Percentiles rank a stretch among this genome's conserved stretches.
phyloP scores from a whole-genome alignment of 805 yeast genomes.

The Candida piceae region DNA sequence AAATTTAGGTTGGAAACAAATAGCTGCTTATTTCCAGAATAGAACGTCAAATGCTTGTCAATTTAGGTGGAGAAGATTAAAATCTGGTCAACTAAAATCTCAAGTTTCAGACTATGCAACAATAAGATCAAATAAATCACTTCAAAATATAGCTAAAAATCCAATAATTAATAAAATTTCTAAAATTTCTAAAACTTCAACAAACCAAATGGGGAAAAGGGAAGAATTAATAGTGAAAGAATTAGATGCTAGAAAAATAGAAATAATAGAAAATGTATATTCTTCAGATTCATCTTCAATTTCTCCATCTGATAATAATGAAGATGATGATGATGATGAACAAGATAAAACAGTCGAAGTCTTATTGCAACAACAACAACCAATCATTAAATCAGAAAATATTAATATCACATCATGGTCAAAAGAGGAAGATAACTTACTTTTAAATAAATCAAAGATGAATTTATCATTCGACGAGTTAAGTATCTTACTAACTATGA shows the following conservation, averaged over 20 bases:
- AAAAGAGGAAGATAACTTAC: conserved; percentile 66
- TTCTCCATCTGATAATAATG: background rate
- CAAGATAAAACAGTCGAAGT: background rate
- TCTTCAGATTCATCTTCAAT: background rate
- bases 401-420: conserved; percentile 40
- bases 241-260: background rate
- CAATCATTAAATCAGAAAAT: too few species aligned
- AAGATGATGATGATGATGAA: background rate
- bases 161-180: too few species aligned
- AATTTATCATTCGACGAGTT: conserved; percentile 70
- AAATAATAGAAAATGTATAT: background rate
- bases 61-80: conserved; percentile 79
- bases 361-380: conserved; percentile 1
- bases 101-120: background rate
- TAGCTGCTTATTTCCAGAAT: conserved; percentile 66
- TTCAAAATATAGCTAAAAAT: background rate
- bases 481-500: conserved; percentile 63
- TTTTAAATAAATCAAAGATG: conserved; percentile 48
- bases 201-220: background rate
- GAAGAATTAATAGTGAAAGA: background rate
- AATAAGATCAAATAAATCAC: too few species aligned
- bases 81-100: conserved; percentile 35
- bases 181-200: background rate
- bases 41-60: conserved; percentile 89
- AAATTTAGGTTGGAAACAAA: conserved; percentile 86